phyloP scores from a whole-genome alignment of 192 early-diverging fungal species.

The Ambispora gerdemannii region DNA sequence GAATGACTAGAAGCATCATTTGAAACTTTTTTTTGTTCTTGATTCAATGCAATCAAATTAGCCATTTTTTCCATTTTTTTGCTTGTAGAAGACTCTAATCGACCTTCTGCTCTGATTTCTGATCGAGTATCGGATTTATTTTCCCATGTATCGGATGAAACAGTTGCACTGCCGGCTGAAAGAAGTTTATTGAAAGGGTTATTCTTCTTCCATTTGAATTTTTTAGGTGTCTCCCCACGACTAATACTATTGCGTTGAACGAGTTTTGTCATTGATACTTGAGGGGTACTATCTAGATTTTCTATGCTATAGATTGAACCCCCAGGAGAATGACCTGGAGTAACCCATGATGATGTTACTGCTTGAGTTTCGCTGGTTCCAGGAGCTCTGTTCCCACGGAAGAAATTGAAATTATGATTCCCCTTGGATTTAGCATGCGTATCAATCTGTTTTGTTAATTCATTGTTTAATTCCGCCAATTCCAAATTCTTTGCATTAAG shows the following conservation, averaged over 20 bases:
- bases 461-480: conserved; percentile 54
- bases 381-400: conserved; percentile 9
- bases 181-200: conserved; percentile 38
- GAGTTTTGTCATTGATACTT: conserved; percentile 26
- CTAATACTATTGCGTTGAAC: conserved; percentile 39
- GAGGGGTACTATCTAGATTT: conserved; percentile 7
- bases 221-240: conserved; percentile 42
- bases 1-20: background rate
- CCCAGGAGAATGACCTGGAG: background rate
- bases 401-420: conserved; percentile 25
- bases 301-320: conserved; percentile 1
- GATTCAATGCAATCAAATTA: background rate
- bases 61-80: background rate
- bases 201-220: conserved; percentile 56
- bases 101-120: background rate
- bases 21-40: conserved; percentile 23
- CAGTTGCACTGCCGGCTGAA: background rate
- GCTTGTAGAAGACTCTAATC: background rate
- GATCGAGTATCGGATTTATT: background rate
- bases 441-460: conserved; percentile 45
- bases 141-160: too few species aligned
- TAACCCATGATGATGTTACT: background rate
- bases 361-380: background rate
- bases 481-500: conserved; percentile 55
- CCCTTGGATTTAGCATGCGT: conserved; percentile 26